A percentile compares a stretch with the other conserved stretches of the same genome.
Conservation (phyloP, 306 rosid genomes). For the Myrica gale region DNA sequence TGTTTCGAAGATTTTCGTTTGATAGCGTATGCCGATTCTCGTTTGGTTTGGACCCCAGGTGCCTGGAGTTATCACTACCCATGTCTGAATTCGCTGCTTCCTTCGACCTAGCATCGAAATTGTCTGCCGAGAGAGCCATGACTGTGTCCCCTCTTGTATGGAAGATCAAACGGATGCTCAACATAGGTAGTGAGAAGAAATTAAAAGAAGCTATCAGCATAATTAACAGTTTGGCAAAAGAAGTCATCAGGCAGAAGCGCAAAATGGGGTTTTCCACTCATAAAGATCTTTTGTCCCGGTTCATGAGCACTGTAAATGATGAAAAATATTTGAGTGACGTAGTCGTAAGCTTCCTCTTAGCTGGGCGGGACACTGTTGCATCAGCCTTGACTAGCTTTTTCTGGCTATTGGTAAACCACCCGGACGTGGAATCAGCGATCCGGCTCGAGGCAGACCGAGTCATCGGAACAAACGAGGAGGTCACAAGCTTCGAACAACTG, state of each 20-base stretch:
- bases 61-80: constrained; percentile 57
- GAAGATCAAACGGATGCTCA: constrained; percentile 65
- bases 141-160: constrained; percentile 56
- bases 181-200: constrained; percentile 60
- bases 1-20: constrained; percentile 65
- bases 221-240: constrained; percentile 54
- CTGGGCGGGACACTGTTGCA: constrained; percentile 85
- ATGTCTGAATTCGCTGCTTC: constrained; percentile 60
- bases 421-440: constrained; percentile 37
- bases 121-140: constrained; percentile 88
- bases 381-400: constrained; percentile 79
- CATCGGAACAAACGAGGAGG: constrained; percentile 31
- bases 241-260: constrained; percentile 57
- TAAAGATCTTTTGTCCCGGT: constrained; percentile 65
- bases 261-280: constrained; percentile 38
- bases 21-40: constrained; percentile 68
- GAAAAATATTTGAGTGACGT: constrained; percentile 69
- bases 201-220: constrained; percentile 38
- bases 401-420: constrained; percentile 58
- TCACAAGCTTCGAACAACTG: constrained; percentile 41
- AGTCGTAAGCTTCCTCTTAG: constrained; percentile 67
- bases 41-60: constrained; percentile 72
- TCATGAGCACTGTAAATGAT: constrained; percentile 59
- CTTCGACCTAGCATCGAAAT: constrained; percentile 63
- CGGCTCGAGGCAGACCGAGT: constrained; percentile 52